Base-by-base conservation (phyloP, 352 stramenopile species). In the Pythium periplocum region DNA sequence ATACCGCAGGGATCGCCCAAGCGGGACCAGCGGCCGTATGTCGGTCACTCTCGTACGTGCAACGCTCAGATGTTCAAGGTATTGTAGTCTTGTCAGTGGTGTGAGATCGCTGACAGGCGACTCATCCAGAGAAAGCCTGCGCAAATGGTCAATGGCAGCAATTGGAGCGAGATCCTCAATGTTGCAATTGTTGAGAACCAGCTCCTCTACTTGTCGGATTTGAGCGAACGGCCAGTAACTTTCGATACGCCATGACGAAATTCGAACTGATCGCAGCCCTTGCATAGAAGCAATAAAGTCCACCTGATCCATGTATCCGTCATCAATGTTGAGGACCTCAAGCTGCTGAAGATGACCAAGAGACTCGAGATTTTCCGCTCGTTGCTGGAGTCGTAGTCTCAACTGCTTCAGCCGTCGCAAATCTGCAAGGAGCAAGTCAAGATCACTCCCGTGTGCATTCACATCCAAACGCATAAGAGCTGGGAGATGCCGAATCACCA, bases 111-210 rank as follows among this genome's bases (percentile, higher is more conserved):
- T 9, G 26, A 48, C 11, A 7, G 43, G 43, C 9, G 43, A 31
- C 7, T 48, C 11, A 1, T 8, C 43, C 43, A 48, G 17, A 26
- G 17, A 48, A 26, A 31, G 10, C 11, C 11, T 26, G 43, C 43
- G 30, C 43, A 32, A 17, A 9, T 9, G 43, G 7, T 48, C 26
- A 17, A 31, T 9, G 10, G 6, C 9, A n/a, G 8, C 26, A 9
- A 31, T 17, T 31, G 43, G 43, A 9, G 11, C 6, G 10, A 48
- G 43, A 48, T 48, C 43, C 11, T 8, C 7, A 17, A 33, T n/a
- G n/a, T 45, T 54, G 48, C 35, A 54, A 17, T 17, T 9, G 30
- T 17, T 48, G 43, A 48, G 43, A 17, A 31, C 43, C 9, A 48
- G 43, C 26, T 9, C 6, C 43, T 48, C 11, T 9, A 8, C 6